Evolutionary conservation across 2,329 filamentous ascomycete genomes (phyloP), one percentile per base, ranked within the genome.

Genomic region (Trichoderma citrinoviride): DNA sequence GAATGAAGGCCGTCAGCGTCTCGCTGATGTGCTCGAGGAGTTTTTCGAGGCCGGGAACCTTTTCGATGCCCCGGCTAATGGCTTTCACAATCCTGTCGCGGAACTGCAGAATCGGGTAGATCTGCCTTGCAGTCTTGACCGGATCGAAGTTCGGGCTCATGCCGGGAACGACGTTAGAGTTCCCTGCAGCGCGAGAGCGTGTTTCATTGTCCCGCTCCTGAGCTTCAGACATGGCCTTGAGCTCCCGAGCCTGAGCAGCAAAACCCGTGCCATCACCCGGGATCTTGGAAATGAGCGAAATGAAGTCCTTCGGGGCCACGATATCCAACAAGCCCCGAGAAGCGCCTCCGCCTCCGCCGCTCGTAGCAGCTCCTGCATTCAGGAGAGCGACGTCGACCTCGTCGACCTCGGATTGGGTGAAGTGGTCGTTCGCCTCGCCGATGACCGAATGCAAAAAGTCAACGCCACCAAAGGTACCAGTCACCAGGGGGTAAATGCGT

Each of bases 21-120:
- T 99, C 95, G 64, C 90, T 92, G 71, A 99, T 96, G 71, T 92
- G 94, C 68, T 98, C 94, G 23, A 98, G 87, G n/a, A 97, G 81
- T 67, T 89, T 84, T 77, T 97, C 92, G 4, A 99, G 83, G 0
- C 94, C 94, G 0, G 95, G 95, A 44, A 99, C 90, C 80, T 96
- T 97, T 71, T 93, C 88, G 69, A 98, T 92, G 60, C 93, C 90
- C 44, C 87, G 85, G 73, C 88, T 92, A 76, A 99, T 93, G 46
- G 89, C 86, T 70, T 92, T 92, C 57, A 97, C 93, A 62, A 99
- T 93, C 73, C 90, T 95, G 80, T 99, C 95, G 66, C 94, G 87
- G 82, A 98, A 99, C 66, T 91, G 85, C 0, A 99, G 84, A 66
- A 99, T 97, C 0, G 95, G 95, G 73, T 98, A 98, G 69, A 99